Percentiles rank a stretch among this genome's conserved stretches.
Conservation (phyloP, 768 basidiomycete species). For the Saitozyma podzolica region DNA sequence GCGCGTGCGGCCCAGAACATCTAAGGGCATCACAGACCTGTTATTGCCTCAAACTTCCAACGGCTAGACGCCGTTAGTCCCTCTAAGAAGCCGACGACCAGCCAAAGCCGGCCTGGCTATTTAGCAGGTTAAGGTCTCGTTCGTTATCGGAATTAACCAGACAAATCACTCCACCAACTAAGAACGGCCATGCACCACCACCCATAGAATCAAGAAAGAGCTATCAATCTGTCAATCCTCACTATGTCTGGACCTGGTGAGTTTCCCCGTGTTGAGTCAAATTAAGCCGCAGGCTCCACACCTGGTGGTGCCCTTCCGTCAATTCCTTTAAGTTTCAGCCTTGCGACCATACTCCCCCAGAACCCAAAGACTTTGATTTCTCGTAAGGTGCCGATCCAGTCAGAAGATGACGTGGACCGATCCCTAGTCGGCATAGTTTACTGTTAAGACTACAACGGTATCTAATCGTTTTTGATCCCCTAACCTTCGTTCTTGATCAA, state of each 20-base stretch:
- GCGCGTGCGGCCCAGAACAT: no score
- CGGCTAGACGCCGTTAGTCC: no score
- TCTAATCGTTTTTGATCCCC: no score
- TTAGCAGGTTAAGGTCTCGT: conserved; percentile 92
- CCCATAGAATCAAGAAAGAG: conserved; percentile 82
- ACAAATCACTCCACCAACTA: conserved; percentile 88
- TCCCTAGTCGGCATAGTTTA: no score
- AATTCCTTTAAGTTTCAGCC: conserved; percentile 81
- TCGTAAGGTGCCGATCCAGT: conserved; percentile 76
- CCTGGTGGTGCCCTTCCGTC: conserved; percentile 80
- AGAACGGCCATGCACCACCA: conserved; percentile 88
- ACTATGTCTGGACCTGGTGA: no score
- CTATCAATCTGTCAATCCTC: conserved; percentile 80
- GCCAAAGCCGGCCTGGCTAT: conserved; percentile 83
- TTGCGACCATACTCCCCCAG: conserved; percentile 74
- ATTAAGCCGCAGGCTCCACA: conserved; percentile 79
- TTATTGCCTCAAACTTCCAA: no score
- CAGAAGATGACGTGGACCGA: no score
- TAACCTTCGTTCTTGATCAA: no score
- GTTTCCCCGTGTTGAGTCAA: conserved; percentile 81
- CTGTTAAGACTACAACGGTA: no score
- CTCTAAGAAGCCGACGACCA: no score
- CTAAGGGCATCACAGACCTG: no score
- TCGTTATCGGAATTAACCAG: conserved; percentile 95
- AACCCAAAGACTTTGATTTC: conserved; percentile 90